Conservation (phyloP, 192 early-diverging fungal genomes). For the Linnemannia zychae region DNA sequence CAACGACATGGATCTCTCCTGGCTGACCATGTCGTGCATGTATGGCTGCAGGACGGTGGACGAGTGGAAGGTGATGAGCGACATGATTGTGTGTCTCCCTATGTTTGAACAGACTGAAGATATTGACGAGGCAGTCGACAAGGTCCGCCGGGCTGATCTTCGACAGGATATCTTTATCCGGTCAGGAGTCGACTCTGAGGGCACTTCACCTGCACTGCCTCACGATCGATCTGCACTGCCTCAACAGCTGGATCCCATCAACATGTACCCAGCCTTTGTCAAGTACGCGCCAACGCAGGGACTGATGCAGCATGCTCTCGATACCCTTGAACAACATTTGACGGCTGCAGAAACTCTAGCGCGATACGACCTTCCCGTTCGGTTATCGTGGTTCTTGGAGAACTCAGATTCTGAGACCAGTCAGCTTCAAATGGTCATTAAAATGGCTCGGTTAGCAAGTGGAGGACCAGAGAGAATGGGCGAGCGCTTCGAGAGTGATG, state of each 20-base stretch:
- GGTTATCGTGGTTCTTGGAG: constrained; percentile 72
- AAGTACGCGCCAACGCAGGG: constrained; percentile 52
- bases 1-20: constrained; percentile 64
- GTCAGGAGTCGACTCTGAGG: background rate
- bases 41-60: constrained; percentile 61
- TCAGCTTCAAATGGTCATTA: constrained; percentile 73
- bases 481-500: constrained; percentile 68
- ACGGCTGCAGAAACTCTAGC: constrained; percentile 71
- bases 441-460: constrained; percentile 67
- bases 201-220: background rate
- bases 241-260: constrained; percentile 50
- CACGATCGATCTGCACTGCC: constrained; percentile 27
- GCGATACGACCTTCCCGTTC: constrained; percentile 68
- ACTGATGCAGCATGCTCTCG: constrained; percentile 62
- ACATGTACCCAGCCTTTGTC: constrained; percentile 55
- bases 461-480: constrained; percentile 65
- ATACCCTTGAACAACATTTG: constrained; percentile 71
- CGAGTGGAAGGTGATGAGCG: constrained; percentile 59
- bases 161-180: constrained; percentile 43
- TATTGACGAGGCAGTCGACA: constrained; percentile 43
- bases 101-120: constrained; percentile 61
- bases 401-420: constrained; percentile 56
- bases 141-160: constrained; percentile 26
- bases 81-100: constrained; percentile 69
- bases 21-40: constrained; percentile 61